A percentile compares a stretch with the other conserved stretches of the same genome.
These are phyloP conservation scores for Hypoxylon sp. DNA, from an alignment of 2,329 filamentous ascomycete species.

Conservation along the genomic window DNA sequence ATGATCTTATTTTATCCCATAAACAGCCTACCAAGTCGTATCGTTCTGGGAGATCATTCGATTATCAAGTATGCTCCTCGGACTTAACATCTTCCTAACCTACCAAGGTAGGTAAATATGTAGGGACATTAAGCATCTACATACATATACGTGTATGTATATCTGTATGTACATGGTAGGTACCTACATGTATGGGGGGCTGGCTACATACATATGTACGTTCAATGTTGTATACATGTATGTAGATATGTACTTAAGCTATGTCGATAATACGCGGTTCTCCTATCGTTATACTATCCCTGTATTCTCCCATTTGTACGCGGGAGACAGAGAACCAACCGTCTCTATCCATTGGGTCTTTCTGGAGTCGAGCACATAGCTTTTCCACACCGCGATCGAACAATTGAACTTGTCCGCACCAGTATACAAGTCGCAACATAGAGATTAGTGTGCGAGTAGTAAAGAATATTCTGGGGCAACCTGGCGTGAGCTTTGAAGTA, in stretches of 20 bases:
- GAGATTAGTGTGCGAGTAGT: constrained; percentile 9
- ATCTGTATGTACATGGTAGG: no score
- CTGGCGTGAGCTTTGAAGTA: not conserved
- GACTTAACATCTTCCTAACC: no score
- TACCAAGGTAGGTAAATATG: no score
- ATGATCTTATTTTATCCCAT: not conserved
- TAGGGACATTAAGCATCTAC: no score
- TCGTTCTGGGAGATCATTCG: not conserved
- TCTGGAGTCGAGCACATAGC: constrained; percentile 1
- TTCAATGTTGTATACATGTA: no score
- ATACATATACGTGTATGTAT: no score
- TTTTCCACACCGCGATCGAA: constrained; percentile 14
- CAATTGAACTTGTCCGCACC: constrained; percentile 21
- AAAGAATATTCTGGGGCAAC: constrained; percentile 19
- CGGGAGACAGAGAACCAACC: not conserved
- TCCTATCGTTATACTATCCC: constrained; percentile 9
- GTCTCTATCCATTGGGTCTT: not conserved
- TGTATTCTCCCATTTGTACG: constrained; percentile 3
- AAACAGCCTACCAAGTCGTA: not conserved
- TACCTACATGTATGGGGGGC: not conserved
- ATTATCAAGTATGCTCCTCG: not conserved
- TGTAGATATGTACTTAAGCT: no score
- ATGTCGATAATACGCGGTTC: constrained; percentile 2
- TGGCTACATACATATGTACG: no score
- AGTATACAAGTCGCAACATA: constrained; percentile 16